phyloP scores from a whole-genome alignment of 345 rosid species.

The Eucalyptus dawsonii region DNA sequence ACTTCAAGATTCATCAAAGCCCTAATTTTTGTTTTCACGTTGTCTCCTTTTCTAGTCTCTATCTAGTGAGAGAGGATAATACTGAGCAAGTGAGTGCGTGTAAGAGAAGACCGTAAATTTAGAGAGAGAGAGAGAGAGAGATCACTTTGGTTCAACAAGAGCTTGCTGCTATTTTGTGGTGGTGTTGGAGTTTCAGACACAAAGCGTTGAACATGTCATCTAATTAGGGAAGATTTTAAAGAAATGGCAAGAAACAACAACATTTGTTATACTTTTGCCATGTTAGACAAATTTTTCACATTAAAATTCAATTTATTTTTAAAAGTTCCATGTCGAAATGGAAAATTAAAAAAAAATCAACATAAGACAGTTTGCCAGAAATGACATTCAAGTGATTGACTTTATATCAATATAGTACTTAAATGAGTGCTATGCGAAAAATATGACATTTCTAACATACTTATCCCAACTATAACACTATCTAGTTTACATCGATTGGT shows the following conservation, averaged over 20 bases:
- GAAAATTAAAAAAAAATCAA: too few species aligned
- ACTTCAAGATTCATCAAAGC: background rate
- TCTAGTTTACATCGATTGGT: too few species aligned
- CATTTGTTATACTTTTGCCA: background rate
- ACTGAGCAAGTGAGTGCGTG: background rate
- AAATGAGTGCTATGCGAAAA: background rate
- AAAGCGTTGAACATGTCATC: background rate
- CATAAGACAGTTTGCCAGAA: fast-evolving
- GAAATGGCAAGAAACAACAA: background rate
- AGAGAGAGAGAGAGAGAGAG: background rate
- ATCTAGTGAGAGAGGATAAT: too few species aligned
- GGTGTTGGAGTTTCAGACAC: background rate
- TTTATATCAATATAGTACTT: background rate
- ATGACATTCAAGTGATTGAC: too few species aligned
- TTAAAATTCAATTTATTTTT: too few species aligned
- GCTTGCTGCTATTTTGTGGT: background rate
- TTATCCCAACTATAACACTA: background rate
- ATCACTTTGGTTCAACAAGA: background rate
- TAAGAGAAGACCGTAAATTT: background rate
- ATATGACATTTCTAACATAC: too few species aligned
- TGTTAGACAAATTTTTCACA: background rate
- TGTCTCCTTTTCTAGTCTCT: too few species aligned
- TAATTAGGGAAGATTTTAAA: background rate
- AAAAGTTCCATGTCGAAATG: background rate
- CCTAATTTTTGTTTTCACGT: background rate